phyloP scores from a whole-genome alignment of 2,329 filamentous ascomycete genomes.

The Beauveria scarabaeidicola region DNA sequence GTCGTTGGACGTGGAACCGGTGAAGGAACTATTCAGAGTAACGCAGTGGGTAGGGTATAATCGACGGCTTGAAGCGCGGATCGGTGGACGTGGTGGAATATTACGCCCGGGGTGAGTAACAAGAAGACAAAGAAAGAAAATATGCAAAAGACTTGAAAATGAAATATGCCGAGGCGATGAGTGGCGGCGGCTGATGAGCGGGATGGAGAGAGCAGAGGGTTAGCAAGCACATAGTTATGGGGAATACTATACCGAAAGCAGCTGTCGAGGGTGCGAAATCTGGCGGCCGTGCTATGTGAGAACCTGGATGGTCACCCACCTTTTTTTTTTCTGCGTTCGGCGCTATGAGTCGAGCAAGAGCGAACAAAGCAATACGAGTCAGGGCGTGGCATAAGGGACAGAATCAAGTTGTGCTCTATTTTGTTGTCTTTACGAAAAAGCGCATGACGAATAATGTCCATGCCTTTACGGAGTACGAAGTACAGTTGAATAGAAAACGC shows the following conservation, averaged over 20 bases:
- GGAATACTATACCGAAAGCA: slow-evolving; percentile 1
- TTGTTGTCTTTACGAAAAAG: too few species aligned
- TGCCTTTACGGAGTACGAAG: too few species aligned
- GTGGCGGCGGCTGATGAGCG: neutral
- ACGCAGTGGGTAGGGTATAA: neutral
- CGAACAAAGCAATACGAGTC: too few species aligned
- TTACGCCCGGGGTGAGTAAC: neutral
- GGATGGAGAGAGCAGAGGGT: neutral
- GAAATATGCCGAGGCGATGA: neutral
- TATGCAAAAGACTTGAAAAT: neutral
- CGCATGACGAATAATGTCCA: too few species aligned
- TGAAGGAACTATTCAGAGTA: neutral
- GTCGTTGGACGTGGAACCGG: neutral
- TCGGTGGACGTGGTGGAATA: neutral
- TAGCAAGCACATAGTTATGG: neutral
- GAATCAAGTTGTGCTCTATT: too few species aligned
- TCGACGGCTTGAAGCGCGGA: neutral
- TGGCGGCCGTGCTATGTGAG: neutral
- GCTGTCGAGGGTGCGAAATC: neutral
- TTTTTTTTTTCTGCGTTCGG: neutral
- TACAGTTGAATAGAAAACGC: too few species aligned
- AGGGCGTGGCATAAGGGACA: too few species aligned
- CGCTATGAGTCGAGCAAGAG: too few species aligned
- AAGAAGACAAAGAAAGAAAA: neutral
- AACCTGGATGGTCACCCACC: slow-evolving; percentile 9